These are phyloP conservation scores for Yarrowia deformans DNA, from an alignment of 805 yeast species.

Conservation along the genomic window DNA sequence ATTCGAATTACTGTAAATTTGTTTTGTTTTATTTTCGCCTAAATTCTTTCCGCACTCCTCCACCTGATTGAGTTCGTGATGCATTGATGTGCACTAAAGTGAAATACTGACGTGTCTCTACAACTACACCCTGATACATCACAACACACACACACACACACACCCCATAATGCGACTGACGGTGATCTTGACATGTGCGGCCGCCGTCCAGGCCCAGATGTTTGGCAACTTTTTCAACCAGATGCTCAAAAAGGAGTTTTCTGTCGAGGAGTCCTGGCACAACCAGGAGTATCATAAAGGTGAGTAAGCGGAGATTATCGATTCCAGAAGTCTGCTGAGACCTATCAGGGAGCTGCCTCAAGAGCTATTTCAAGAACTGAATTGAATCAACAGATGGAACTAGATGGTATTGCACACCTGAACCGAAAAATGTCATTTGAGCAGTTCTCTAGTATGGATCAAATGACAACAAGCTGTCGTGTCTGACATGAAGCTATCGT, in stretches of 20 bases:
- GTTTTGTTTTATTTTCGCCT: no score
- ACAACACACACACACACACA: neutral
- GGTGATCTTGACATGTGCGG: conserved; percentile 13
- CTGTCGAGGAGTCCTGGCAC: conserved; percentile 35
- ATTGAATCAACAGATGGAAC: no score
- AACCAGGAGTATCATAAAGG: conserved; percentile 35
- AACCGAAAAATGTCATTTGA: no score
- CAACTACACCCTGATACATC: no score
- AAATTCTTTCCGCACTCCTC: neutral
- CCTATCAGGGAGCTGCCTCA: no score
- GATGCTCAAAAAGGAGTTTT: conserved; percentile 24
- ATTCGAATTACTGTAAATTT: no score
- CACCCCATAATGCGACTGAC: neutral
- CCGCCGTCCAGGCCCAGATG: conserved; percentile 19
- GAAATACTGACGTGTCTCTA: conserved; percentile 32
- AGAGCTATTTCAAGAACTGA: no score
- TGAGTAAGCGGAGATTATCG: neutral
- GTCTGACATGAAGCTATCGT: no score
- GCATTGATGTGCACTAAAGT: neutral
- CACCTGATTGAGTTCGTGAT: conserved; percentile 9
- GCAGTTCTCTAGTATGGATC: no score
- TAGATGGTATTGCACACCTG: no score
- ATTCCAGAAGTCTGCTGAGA: no score
- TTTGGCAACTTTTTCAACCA: conserved; percentile 32
- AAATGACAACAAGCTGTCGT: no score